phyloP scores from a whole-genome alignment of 2,329 filamentous ascomycete species.

The Neocucurbitaria cava region DNA sequence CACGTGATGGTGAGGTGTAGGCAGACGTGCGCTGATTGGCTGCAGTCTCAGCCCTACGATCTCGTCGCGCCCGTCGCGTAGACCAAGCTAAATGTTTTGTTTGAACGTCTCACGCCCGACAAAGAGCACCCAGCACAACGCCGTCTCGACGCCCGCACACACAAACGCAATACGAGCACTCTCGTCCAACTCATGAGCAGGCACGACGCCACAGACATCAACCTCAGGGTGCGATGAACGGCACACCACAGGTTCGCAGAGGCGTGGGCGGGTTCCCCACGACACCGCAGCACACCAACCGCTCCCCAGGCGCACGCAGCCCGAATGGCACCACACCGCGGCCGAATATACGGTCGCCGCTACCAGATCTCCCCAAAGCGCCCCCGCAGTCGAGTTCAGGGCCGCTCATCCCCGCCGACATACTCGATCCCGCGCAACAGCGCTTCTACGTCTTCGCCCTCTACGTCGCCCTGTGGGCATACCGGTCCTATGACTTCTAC shows the following conservation, averaged over 20 bases:
- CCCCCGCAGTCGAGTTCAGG: constrained; percentile 34
- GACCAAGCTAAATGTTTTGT: constrained; percentile 34
- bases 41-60: constrained; percentile 20
- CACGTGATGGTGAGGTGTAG: constrained; percentile 21
- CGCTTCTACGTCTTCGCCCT: constrained; percentile 84
- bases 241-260: constrained; percentile 74
- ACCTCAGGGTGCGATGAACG: constrained; percentile 73
- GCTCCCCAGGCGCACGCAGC: constrained; percentile 34
- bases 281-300: constrained; percentile 67
- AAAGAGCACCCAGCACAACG: constrained; percentile 15
- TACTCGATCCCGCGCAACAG: constrained; percentile 90
- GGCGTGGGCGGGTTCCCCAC: constrained; percentile 78
- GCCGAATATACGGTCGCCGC: constrained; percentile 43
- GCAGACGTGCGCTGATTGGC: constrained; percentile 26
- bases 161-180: background rate
- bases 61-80: constrained; percentile 35
- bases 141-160: background rate
- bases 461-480: constrained; percentile 77
- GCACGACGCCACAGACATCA: constrained; percentile 16
- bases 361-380: constrained; percentile 42
- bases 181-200: constrained; percentile 25
- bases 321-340: constrained; percentile 33
- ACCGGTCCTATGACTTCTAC: constrained; percentile 87
- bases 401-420: constrained; percentile 79
- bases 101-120: constrained; percentile 22